These are phyloP conservation scores for Vararia minispora DNA, from an alignment of 768 basidiomycete species.

Conservation along the genomic window DNA sequence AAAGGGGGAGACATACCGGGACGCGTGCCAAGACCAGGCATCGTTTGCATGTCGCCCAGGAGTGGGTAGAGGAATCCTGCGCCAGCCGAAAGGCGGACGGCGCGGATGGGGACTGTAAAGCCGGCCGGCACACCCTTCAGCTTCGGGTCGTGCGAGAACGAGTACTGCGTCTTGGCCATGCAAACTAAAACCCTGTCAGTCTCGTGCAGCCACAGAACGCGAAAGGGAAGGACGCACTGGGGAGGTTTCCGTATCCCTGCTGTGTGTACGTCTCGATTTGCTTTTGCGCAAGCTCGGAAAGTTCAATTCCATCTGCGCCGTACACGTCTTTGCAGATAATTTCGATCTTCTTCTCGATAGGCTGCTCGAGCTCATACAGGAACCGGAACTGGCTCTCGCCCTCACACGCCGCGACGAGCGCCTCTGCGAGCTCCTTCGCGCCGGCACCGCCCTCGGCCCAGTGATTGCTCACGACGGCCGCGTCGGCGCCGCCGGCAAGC, in stretches of 20 bases:
- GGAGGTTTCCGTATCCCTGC: conserved; percentile 73
- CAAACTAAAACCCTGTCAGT: conserved; percentile 45
- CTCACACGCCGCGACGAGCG: conserved; percentile 82
- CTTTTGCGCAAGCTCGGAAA: conserved; percentile 73
- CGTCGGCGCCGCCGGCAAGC: conserved; percentile 81
- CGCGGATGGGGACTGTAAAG: conserved; percentile 87
- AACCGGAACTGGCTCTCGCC: conserved; percentile 79
- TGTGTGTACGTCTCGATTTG: conserved; percentile 88
- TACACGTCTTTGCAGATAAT: conserved; percentile 89
- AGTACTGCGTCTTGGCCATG: conserved; percentile 97
- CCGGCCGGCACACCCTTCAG: conserved; percentile 84
- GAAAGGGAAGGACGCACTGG: conserved; percentile 40
- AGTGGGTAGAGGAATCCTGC: conserved; percentile 95
- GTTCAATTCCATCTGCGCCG: conserved; percentile 81
- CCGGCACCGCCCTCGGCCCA: conserved; percentile 96
- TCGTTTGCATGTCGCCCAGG: conserved; percentile 94
- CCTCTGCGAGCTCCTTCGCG: conserved; percentile 81
- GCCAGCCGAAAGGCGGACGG: conserved; percentile 81
- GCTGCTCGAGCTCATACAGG: conserved; percentile 77
- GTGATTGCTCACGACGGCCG: conserved; percentile 91
- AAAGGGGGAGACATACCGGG: conserved; percentile 41
- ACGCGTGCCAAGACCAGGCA: conserved; percentile 91
- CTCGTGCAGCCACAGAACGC: conserved; percentile 1
- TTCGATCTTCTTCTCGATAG: conserved; percentile 82
- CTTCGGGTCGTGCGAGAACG: conserved; percentile 90